A percentile compares a stretch with the other conserved stretches of the same genome.
Conservation (phyloP, 495 filamentous ascomycete genomes). For the Xylaria acuta region DNA sequence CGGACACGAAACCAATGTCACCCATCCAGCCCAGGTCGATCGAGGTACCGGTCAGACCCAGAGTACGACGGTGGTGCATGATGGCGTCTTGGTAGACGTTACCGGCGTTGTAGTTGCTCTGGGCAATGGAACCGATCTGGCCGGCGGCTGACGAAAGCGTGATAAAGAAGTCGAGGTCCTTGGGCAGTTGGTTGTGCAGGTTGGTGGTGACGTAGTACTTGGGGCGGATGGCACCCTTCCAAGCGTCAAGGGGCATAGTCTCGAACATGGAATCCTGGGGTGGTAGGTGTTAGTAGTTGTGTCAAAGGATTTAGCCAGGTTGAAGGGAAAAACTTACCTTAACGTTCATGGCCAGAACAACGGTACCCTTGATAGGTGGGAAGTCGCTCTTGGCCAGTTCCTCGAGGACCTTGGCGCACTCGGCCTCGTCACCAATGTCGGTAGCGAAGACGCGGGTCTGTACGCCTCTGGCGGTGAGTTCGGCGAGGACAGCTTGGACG, state of each 20-base stretch:
- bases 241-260: constrained; percentile 52
- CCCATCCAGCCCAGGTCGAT: constrained; percentile 55
- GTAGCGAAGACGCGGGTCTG: constrained; percentile 38
- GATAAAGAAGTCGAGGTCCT: constrained; percentile 67
- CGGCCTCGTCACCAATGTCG: constrained; percentile 42
- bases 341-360: constrained; percentile 53
- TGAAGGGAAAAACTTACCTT: constrained; percentile 45
- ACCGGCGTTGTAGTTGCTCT: constrained; percentile 58
- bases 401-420: constrained; percentile 28
- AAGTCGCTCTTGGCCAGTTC: constrained; percentile 37
- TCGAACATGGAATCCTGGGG: constrained; percentile 54
- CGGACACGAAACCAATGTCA: constrained; percentile 41
- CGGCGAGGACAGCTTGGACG: constrained; percentile 31
- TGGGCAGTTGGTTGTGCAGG: constrained; percentile 53
- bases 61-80: constrained; percentile 43
- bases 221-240: constrained; percentile 47
- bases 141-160: constrained; percentile 62
- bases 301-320: constrained; percentile 27
- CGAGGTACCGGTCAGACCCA: constrained; percentile 45
- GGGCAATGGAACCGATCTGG: constrained; percentile 54
- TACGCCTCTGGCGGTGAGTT: constrained; percentile 31
- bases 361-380: constrained; percentile 58
- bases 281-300: constrained; percentile 13
- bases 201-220: constrained; percentile 57
- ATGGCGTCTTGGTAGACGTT: constrained; percentile 62